Base-by-base conservation (phyloP, 2,329 filamentous ascomycete species). In the Neocatenulostroma microsporum region DNA sequence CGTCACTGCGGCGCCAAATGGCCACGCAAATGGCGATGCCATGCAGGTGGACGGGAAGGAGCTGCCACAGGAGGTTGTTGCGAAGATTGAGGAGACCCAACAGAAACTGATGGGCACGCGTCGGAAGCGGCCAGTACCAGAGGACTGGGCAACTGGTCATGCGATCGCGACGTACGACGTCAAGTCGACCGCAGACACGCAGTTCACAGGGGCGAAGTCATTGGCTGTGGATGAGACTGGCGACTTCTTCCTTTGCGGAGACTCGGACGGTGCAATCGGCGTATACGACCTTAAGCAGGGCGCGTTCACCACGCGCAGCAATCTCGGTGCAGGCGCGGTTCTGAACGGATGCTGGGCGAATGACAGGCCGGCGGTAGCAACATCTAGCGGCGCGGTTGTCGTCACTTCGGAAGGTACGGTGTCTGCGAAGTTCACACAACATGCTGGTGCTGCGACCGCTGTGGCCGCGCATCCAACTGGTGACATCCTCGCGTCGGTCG, bases 31-130 rank as follows among this genome's bases (percentile, higher is more conserved):
- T 50, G 84, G 80, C 19, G 91, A 96, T 60, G 81, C 82, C 13
- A 98, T 98, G 91, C 84, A 91, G 48, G 80, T 98, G 13, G 91
- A 98, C 58, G 78, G 74, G 36, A 78, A 87, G 51, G 77, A 75
- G 17, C 68, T 98, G 21, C 79, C 88, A 3, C 79, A 83, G 29
- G 73, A 74, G 11, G 67, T 95, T 32, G 68, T 77, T 14, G 74
- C 74, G 36, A 79, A 80, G 54, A 79, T 98, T 34, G 83, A 94
- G 44, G 78, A 78, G 59, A 84, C 83, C 53, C 84, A 94, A 57
- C 73, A 82, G 59, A 74, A 74, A 83, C 73, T 96, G 40, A 91
- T 84, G 40, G 85, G 86, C 59, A 82, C 82, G 31, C 84, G 91
- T 55, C 84, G 89, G 66, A 95, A 93, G 73, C 82, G 91, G 42